Conservation (phyloP, 176 grass and related monocot genomes). For the Microstegium vimineum region DNA sequence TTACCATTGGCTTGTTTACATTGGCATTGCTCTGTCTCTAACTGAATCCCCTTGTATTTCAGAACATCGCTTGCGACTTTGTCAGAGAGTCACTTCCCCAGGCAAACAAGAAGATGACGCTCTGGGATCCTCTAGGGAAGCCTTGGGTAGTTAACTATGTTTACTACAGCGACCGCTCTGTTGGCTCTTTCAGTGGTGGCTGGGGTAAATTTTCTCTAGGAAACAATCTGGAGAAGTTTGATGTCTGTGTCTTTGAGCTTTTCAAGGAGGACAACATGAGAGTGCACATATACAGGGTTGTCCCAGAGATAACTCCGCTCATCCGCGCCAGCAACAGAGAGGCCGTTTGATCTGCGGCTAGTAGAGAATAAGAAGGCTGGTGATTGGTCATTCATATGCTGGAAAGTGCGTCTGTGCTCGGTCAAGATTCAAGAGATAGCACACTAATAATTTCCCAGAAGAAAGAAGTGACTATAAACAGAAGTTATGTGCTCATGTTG, state of each 20-base stretch:
- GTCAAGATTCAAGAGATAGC: neutral
- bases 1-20: neutral
- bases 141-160: slow-evolving; percentile 67
- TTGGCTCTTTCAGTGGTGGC: slow-evolving; percentile 63
- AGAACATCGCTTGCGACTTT: slow-evolving; percentile 58
- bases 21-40: neutral
- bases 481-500: neutral
- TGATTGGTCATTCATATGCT: slow-evolving; percentile 4
- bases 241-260: slow-evolving; percentile 83
- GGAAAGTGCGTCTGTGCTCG: neutral
- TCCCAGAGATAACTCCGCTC: slow-evolving; percentile 54
- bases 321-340: neutral
- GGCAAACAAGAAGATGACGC: slow-evolving; percentile 44
- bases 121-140: slow-evolving; percentile 71
- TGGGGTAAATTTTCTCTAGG: slow-evolving; percentile 64
- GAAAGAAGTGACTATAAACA: slow-evolving; percentile 9
- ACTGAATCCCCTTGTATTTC: slow-evolving; percentile 30
- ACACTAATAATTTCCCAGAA: neutral
- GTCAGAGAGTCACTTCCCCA: slow-evolving; percentile 48
- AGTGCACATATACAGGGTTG: slow-evolving; percentile 85
- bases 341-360: neutral
- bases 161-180: slow-evolving; percentile 26
- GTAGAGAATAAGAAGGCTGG: slow-evolving; percentile 18
- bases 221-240: slow-evolving; percentile 77
- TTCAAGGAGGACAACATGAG: slow-evolving; percentile 61